A percentile compares a stretch with the other conserved stretches of the same genome.
Evolutionary conservation across 192 early-diverging fungal genomes (phyloP).

Genomic region (Podila minutissima): DNA sequence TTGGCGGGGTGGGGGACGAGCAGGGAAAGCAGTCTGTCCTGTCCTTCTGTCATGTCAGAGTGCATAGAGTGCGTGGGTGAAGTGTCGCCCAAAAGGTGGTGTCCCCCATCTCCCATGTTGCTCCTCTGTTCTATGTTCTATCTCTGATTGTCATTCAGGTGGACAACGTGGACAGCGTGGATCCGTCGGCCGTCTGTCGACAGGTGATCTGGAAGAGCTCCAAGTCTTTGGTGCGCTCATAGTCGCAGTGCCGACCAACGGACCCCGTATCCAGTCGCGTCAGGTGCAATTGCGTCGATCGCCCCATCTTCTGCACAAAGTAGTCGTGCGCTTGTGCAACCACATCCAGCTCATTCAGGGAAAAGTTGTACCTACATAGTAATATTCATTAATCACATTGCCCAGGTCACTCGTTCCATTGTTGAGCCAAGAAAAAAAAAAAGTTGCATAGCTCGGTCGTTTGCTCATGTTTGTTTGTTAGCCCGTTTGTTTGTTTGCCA

Average conservation of each 20-base stretch:
- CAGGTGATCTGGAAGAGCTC: conserved; percentile 5
- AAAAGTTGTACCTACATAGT: conserved; percentile 44
- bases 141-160: not conserved
- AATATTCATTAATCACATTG: too few relatives aligned
- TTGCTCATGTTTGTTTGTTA: not conserved
- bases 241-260: conserved; percentile 22
- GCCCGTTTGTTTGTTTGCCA: not conserved
- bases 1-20: too few relatives aligned
- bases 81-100: not conserved
- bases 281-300: conserved; percentile 12
- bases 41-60: too few relatives aligned
- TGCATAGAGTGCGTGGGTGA: not conserved
- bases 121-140: not conserved
- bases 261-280: conserved; percentile 7
- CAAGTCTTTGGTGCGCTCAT: conserved; percentile 33
- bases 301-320: conserved; percentile 19
- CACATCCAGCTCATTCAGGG: conserved; percentile 26
- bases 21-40: too few relatives aligned
- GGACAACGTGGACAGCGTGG: not conserved
- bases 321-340: conserved; percentile 44
- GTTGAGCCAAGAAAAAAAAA: not conserved
- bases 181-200: too few relatives aligned
- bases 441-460: not conserved
- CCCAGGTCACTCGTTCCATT: not conserved
- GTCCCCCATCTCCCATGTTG: not conserved